These are phyloP conservation scores for barrel medic (Medicago truncatula) DNA, from an alignment of 306 rosid genomes.

Conservation along the genomic window DNA sequence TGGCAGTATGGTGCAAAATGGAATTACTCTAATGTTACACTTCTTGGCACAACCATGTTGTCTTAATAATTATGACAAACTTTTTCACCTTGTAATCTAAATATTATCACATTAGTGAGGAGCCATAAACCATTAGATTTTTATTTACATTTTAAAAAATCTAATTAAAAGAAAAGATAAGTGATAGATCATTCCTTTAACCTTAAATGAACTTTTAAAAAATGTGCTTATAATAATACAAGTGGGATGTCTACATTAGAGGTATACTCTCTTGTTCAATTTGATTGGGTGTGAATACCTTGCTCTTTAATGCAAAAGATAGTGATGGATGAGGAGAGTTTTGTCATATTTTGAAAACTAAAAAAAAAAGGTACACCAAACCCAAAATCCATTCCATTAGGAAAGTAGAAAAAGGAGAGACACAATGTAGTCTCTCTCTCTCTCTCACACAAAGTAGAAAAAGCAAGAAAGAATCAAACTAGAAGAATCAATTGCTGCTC, in stretches of 20 bases:
- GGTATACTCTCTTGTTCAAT: constrained; percentile 35
- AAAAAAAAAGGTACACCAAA: constrained; percentile 41
- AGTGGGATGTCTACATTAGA: constrained; percentile 53
- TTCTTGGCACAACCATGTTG: constrained; percentile 39
- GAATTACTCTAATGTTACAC: constrained; percentile 18
- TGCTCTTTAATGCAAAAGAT: constrained; percentile 57
- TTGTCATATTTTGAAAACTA: constrained; percentile 60
- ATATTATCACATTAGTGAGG: not conserved
- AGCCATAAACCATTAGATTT: not conserved
- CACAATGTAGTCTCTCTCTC: constrained; percentile 41
- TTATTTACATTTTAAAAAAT: not conserved
- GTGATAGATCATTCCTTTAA: constrained; percentile 22
- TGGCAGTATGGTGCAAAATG: not conserved
- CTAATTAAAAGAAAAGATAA: not conserved
- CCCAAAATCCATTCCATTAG: constrained; percentile 47
- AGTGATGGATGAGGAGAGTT: constrained; percentile 64
- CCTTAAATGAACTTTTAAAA: not conserved
- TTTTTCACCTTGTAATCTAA: constrained; percentile 37
- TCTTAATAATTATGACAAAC: constrained; percentile 51
- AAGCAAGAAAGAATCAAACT: constrained; percentile 51
- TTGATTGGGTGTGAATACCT: constrained; percentile 18
- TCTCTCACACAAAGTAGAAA: constrained; percentile 49
- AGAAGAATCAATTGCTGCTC: constrained; percentile 37
- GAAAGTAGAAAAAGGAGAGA: constrained; percentile 30
- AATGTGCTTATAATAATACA: not conserved